Percentiles rank a stretch among this genome's conserved stretches.
Conservation (phyloP, 2,329 filamentous ascomycete species). For the Graphilbum fragrans region DNA sequence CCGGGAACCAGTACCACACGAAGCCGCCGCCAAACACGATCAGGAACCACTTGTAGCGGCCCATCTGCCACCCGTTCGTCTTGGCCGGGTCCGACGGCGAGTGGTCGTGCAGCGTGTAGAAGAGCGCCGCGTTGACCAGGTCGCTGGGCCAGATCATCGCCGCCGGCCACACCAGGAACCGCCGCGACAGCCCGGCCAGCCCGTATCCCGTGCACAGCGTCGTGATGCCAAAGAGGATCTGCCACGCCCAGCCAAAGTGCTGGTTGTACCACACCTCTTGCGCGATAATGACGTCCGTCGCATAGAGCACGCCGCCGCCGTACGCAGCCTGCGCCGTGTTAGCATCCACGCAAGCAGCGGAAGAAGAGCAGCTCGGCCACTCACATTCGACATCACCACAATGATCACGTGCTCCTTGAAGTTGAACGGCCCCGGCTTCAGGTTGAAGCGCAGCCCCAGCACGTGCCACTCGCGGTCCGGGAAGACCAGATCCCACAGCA, state of each 20-base stretch:
- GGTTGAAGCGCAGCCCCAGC: constrained; percentile 41
- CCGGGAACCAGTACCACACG: constrained; percentile 43
- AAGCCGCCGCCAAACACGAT: constrained; percentile 40
- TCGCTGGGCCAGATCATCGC: constrained; percentile 54
- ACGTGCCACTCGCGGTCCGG: constrained; percentile 38
- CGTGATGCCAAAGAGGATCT: constrained; percentile 46
- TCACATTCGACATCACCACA: constrained; percentile 52
- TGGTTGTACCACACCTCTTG: constrained; percentile 40
- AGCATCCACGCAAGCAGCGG: not conserved
- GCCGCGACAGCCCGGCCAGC: constrained; percentile 44
- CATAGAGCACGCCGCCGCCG: constrained; percentile 44
- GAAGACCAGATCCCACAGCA: constrained; percentile 41
- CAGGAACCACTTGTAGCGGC: constrained; percentile 52
- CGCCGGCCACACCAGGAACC: constrained; percentile 48
- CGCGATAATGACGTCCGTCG: constrained; percentile 37
- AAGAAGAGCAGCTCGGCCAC: no score
- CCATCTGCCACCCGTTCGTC: constrained; percentile 48
- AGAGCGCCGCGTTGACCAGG: constrained; percentile 48
- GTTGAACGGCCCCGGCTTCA: constrained; percentile 46
- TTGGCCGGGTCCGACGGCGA: constrained; percentile 35
- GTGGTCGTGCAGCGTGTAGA: constrained; percentile 54
- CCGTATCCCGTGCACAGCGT: constrained; percentile 54
- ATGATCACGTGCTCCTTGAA: constrained; percentile 51
- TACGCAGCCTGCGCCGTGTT: constrained; percentile 37
- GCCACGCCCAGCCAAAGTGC: constrained; percentile 43